Conservation (phyloP, 2,329 filamentous ascomycete species). For the Scytalidium sp. region DNA sequence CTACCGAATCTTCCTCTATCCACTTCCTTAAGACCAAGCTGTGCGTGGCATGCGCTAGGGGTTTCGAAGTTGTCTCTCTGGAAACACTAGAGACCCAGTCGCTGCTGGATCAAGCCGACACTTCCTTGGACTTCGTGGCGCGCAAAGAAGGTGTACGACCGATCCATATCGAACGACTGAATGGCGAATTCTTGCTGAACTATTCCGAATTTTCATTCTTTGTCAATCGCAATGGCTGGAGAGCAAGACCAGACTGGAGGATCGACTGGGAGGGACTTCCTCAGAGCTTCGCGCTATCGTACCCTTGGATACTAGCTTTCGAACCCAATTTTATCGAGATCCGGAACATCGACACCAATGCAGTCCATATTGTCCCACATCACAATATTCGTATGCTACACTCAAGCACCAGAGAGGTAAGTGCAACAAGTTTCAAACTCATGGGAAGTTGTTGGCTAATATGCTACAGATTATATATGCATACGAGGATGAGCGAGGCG, state of each 20-base stretch:
- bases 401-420: conserved; percentile 93
- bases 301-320: conserved; percentile 95
- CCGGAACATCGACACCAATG: conserved; percentile 88
- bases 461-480: conserved; percentile 82
- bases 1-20: conserved; percentile 95
- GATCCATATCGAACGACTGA: conserved; percentile 95
- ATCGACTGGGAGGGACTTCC: conserved; percentile 97
- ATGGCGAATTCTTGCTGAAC: conserved; percentile 95
- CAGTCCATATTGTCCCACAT: conserved; percentile 92
- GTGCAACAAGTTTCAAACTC: conserved; percentile 23
- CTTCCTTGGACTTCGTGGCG: conserved; percentile 93
- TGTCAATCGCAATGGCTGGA: conserved; percentile 97
- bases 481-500: conserved; percentile 91
- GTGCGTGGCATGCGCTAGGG: conserved; percentile 91
- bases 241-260: conserved; percentile 91
- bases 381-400: conserved; percentile 98
- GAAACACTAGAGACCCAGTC: conserved; percentile 98
- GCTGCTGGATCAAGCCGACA: conserved; percentile 94
- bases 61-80: conserved; percentile 94
- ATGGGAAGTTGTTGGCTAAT: conserved; percentile 21
- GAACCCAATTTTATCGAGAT: conserved; percentile 98
- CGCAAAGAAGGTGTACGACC: conserved; percentile 91
- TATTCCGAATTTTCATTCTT: conserved; percentile 99
- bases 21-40: conserved; percentile 97
- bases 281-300: conserved; percentile 88